Evolutionary conservation across 345 rosid species (phyloP).

Genomic region (Rhizophora apiculata): DNA sequence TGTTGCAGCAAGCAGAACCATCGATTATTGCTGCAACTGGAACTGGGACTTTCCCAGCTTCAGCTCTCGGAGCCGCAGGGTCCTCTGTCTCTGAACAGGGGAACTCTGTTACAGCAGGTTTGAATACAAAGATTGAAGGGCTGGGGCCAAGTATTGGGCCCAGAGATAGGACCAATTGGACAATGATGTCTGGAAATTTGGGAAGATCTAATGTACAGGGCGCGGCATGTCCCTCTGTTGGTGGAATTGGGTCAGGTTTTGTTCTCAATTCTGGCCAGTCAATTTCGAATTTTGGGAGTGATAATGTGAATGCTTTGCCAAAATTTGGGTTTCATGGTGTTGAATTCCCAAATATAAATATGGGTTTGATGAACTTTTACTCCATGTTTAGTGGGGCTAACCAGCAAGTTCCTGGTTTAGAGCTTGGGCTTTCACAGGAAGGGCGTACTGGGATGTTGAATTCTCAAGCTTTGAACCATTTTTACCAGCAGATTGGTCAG

Average conservation of each 20-base stretch:
- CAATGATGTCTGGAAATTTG: slow-evolving; percentile 44
- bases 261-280: slow-evolving; percentile 22
- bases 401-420: slow-evolving; percentile 28
- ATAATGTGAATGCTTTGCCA: slow-evolving; percentile 7
- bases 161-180: slow-evolving; percentile 58
- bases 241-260: slow-evolving; percentile 47
- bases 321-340: slow-evolving; percentile 24
- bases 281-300: slow-evolving; percentile 12
- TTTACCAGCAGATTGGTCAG: slow-evolving; percentile 28
- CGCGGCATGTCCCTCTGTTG: slow-evolving; percentile 42
- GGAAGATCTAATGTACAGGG: slow-evolving; percentile 35
- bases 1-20: slow-evolving; percentile 87
- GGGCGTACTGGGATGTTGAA: slow-evolving; percentile 4
- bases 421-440: slow-evolving; percentile 35
- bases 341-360: slow-evolving; percentile 29
- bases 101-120: slow-evolving; percentile 45
- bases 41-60: slow-evolving; percentile 85
- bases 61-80: slow-evolving; percentile 72
- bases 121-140: slow-evolving; percentile 60
- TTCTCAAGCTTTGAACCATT: slow-evolving; percentile 42
- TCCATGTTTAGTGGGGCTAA: slow-evolving; percentile 25
- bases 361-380: slow-evolving; percentile 33
- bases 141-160: slow-evolving; percentile 40
- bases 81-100: slow-evolving; percentile 42
- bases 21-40: slow-evolving; percentile 92